Evolutionary conservation across 306 rosid species (phyloP), one percentile per base, ranked within the genome.

Genomic region (Sicyos baderoa): DNA sequence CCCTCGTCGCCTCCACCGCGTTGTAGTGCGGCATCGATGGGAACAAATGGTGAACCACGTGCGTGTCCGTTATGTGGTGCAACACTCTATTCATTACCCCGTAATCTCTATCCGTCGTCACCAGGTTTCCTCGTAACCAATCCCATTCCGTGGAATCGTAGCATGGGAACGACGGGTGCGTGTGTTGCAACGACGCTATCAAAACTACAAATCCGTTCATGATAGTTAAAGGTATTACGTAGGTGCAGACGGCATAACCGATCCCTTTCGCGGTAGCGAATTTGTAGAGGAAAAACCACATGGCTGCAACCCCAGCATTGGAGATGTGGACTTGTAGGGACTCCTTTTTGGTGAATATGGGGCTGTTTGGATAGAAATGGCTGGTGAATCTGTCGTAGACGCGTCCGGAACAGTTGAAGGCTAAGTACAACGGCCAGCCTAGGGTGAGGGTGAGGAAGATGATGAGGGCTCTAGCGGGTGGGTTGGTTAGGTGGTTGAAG

Each of bases 141-240:
- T 91, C 96, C 97, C 97, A 86, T 54, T 91, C 91, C 0, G 85
- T 77, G 6, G 93, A 70, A 22, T 85, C 91, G 54, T 86, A 91
- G 74, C 85, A 95, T 0, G 97, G 94, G 57, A 88, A 71, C 3
- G 91, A 53, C 16, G 72, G 73, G 69, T 91, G 96, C 5, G 96
- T 88, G 55, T 91, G 96, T 75, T 86, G 96, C 87, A 91, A 74
- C 69, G 77, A 85, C 0, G 94, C 84, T 54, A 88, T 85, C 49
- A 77, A 45, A n/a, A 91, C 94, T 37, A 88, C 80, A 57, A 86
- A 85, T 18, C 80, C 86, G 56, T 88, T 88, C 72, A 84, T 83
- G n/a, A 86, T 68, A 0, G 84, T 53, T 72, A 85, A 57, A 12
- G 96, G 97, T 12, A 79, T 76, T 12, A 81, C 83, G 65, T 88